Conservation (phyloP, 768 basidiomycete genomes). For the Boletus rubroflammeus region DNA sequence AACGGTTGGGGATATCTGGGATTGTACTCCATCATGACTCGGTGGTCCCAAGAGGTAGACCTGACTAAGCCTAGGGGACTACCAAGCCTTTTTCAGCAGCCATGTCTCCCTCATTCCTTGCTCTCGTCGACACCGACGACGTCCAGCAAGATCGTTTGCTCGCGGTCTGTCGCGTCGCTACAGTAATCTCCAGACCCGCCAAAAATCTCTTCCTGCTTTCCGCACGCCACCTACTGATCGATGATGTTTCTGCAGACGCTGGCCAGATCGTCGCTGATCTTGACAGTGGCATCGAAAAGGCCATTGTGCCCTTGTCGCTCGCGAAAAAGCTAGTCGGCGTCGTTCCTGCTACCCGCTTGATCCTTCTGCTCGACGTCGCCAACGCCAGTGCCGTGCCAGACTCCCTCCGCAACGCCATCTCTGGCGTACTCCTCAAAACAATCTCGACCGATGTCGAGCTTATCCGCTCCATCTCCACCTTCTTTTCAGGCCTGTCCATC, state of each 20-base stretch:
- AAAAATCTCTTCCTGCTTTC: constrained; percentile 28
- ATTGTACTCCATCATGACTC: constrained; percentile 54
- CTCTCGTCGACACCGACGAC: constrained; percentile 48
- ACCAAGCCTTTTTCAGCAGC: neutral
- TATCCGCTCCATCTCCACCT: constrained; percentile 71
- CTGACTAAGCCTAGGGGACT: constrained; percentile 21
- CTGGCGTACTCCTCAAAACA: constrained; percentile 78
- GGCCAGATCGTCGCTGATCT: constrained; percentile 63
- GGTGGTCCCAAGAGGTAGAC: neutral
- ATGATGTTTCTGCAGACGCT: constrained; percentile 43
- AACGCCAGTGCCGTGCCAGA: constrained; percentile 75
- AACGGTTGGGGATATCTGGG: constrained; percentile 76
- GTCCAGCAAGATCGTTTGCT: constrained; percentile 45
- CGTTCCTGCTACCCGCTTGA: constrained; percentile 67
- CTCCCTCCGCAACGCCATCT: constrained; percentile 66
- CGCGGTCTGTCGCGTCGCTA: constrained; percentile 71
- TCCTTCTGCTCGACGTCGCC: constrained; percentile 72
- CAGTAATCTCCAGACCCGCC: constrained; percentile 55
- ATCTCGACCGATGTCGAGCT: constrained; percentile 69
- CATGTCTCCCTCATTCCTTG: constrained; percentile 46
- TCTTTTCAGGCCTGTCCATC: constrained; percentile 62
- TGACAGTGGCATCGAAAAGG: constrained; percentile 75
- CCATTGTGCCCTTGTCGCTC: constrained; percentile 67
- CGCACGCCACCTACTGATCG: constrained; percentile 53
- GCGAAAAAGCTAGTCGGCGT: constrained; percentile 64